Evolutionary conservation across 192 early-diverging fungal species (phyloP), one percentile per base, ranked within the genome.

Genomic region (Coemansia guatemalensis): DNA sequence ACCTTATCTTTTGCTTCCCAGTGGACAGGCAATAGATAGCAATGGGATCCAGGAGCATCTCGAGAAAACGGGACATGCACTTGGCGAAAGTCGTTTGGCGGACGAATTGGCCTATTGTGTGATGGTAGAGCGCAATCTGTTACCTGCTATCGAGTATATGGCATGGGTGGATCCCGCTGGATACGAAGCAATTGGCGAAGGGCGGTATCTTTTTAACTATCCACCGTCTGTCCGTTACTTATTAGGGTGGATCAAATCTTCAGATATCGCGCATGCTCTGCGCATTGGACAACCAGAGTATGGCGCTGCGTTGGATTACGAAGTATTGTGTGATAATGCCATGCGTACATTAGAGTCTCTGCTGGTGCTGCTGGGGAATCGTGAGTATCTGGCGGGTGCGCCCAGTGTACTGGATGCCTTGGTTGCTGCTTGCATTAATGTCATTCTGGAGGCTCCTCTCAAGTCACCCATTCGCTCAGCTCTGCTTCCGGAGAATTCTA

Each of bases 1-100:
- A 4, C 78, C 78, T 2, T 81, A 64, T 27, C 39, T 81, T 39
- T 56, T 75, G 25, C 57, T 81, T 33, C 65, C 73, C 11, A 58
- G 62, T 24, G 65, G 69, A 30, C 51, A 58, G 5, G 73, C 69
- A 3, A 30, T 81, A 8, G 33, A 53, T 3, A 22, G 35, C 12
- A 29, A 53, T 3, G 51, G 29, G 4, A 65, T 81, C 33, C 58
- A 30, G 41, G 24, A 24, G 20, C 62, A 68, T 12, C 21, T 81
- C 18, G 56, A 50, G 4, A 21, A 53, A 26, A 47, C 48, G 7
- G 67, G 59, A 1, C 54, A 62, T 6, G n/a, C 5, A 9, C 22
- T 66, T 12, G 26, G 61, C 7, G 53, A 68, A 20, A 39, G 24
- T 32, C 23, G 48, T 20, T 48, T 67, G 14, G 30, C 29, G 0